Conservation (phyloP, 805 yeast species). For the Spathaspora passalidarum region DNA sequence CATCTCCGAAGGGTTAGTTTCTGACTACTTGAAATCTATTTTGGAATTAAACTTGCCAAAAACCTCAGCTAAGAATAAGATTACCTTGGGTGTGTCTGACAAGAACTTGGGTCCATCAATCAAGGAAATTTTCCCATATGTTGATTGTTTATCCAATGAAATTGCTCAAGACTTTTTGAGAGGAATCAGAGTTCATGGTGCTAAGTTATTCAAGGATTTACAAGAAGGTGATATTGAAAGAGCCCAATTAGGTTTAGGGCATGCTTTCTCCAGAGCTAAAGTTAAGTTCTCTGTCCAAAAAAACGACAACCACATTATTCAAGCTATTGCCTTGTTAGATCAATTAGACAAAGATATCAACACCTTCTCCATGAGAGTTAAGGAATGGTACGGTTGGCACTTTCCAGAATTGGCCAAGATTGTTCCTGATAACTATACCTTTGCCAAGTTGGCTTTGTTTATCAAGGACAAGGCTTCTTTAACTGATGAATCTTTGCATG, state of each 20-base stretch:
- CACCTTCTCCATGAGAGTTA: constrained; percentile 94
- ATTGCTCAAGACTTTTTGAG: constrained; percentile 92
- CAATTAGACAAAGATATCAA: constrained; percentile 98
- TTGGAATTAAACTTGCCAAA: constrained; percentile 90
- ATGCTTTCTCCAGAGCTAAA: constrained; percentile 98
- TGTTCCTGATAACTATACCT: constrained; percentile 83
- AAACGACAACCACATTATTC: constrained; percentile 98
- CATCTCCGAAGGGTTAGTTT: constrained; percentile 93
- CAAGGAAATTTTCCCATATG: constrained; percentile 83
- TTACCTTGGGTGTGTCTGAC: constrained; percentile 86
- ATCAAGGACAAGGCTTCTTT: constrained; percentile 86
- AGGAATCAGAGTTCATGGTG: constrained; percentile 90
- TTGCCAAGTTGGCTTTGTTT: constrained; percentile 76
- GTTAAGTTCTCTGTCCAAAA: constrained; percentile 98
- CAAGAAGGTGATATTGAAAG: constrained; percentile 95
- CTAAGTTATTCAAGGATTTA: constrained; percentile 83
- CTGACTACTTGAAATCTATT: constrained; percentile 85
- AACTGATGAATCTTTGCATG: constrained; percentile 91
- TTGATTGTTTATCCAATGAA: constrained; percentile 89
- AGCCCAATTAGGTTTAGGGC: constrained; percentile 98
- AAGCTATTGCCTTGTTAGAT: constrained; percentile 95
- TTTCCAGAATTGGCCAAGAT: constrained; percentile 95
- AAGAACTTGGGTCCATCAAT: constrained; percentile 94
- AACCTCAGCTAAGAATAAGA: constrained; percentile 61
- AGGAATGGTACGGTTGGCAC: constrained; percentile 99